Conservation (phyloP, 2,329 filamentous ascomycete species). For the Colletotrichum tanaceti region DNA sequence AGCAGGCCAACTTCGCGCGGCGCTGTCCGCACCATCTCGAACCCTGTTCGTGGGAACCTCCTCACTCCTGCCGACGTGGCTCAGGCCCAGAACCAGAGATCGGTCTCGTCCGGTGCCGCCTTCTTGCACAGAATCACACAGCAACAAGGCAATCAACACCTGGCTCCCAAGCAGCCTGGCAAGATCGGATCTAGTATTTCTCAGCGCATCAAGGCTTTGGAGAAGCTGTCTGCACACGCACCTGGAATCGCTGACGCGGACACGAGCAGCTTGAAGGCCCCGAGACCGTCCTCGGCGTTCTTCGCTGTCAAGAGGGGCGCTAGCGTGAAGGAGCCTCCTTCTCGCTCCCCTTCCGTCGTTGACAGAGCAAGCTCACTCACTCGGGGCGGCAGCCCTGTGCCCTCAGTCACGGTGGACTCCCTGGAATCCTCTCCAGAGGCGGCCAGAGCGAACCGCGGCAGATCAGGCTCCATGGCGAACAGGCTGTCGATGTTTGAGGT, state of each 20-base stretch:
- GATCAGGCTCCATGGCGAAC: constrained; percentile 67
- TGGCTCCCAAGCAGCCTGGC: constrained; percentile 74
- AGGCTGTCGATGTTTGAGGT: constrained; percentile 67
- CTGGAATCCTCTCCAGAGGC: constrained; percentile 61
- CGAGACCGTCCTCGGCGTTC: constrained; percentile 63
- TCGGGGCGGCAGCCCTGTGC: constrained; percentile 48
- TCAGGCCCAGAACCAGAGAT: constrained; percentile 56
- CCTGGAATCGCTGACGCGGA: constrained; percentile 46
- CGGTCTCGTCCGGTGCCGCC: constrained; percentile 67
- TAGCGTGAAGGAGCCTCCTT: constrained; percentile 52
- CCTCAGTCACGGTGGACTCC: constrained; percentile 53
- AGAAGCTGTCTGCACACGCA: constrained; percentile 73
- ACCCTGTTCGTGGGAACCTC: constrained; percentile 58
- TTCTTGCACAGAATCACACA: constrained; percentile 66
- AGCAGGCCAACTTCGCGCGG: constrained; percentile 51
- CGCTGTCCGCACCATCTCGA: constrained; percentile 51
- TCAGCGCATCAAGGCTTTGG: constrained; percentile 91
- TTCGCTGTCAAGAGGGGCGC: constrained; percentile 65
- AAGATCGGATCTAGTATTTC: constrained; percentile 93
- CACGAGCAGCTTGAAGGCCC: constrained; percentile 34
- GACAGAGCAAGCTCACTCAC: constrained; percentile 57
- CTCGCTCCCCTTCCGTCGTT: constrained; percentile 58
- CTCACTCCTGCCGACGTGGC: constrained; percentile 59
- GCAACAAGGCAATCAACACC: constrained; percentile 60
- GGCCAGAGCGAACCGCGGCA: constrained; percentile 53